These are phyloP conservation scores for Hypericum androsaemum DNA, from an alignment of 345 rosid genomes.

Conservation along the genomic window DNA sequence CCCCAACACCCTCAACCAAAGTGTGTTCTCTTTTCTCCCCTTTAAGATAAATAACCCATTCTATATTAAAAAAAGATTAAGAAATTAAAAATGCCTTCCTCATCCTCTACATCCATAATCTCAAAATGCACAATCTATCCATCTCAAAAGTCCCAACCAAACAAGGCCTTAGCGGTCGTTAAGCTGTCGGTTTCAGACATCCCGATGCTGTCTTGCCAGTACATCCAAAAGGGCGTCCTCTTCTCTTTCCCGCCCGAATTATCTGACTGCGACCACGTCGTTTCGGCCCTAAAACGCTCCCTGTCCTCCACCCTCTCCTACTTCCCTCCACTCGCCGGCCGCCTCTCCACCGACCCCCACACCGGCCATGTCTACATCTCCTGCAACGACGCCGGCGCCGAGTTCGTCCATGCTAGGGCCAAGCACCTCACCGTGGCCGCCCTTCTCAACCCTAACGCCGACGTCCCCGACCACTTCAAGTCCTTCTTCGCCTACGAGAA, in stretches of 20 bases:
- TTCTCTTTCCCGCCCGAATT: conserved; percentile 35
- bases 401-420: conserved; percentile 51
- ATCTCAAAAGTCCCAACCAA: conserved; percentile 22
- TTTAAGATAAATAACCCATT: too few species aligned
- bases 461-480: conserved; percentile 55
- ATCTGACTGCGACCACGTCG: too few species aligned
- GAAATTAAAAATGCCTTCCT: conserved; percentile 59
- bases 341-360: conserved; percentile 38
- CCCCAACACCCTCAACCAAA: neutral
- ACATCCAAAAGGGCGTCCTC: conserved; percentile 91
- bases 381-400: conserved; percentile 70
- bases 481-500: conserved; percentile 62
- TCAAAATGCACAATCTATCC: conserved; percentile 60
- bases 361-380: conserved; percentile 44
- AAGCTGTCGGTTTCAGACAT: conserved; percentile 87
- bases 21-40: too few species aligned
- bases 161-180: conserved; percentile 18
- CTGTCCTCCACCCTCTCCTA: conserved; percentile 43
- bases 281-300: conserved; percentile 35
- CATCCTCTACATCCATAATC: conserved; percentile 27
- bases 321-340: conserved; percentile 94
- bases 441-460: conserved; percentile 33
- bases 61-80: neutral
- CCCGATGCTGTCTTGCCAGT: conserved; percentile 96
- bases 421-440: conserved; percentile 23